Conservation (phyloP, 345 rosid genomes). For the Gossypium longicalyx region DNA sequence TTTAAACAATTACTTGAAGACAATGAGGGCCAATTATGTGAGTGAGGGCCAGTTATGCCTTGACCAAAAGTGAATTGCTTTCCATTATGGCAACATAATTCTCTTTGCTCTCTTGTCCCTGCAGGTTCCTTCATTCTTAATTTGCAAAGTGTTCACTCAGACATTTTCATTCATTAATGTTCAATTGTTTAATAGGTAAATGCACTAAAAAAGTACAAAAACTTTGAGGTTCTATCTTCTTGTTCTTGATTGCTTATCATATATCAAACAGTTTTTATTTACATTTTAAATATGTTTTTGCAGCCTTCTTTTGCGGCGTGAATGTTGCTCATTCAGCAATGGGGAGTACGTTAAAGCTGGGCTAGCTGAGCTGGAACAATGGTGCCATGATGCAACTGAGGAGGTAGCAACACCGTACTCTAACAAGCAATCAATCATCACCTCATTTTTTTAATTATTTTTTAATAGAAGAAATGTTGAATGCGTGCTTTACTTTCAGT, state of each 20-base stretch:
- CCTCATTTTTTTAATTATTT: neutral
- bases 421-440: neutral
- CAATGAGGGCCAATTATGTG: slow-evolving; percentile 79
- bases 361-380: slow-evolving; percentile 80
- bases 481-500: slow-evolving; percentile 40
- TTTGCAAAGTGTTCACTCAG: slow-evolving; percentile 79
- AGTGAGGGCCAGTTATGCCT: slow-evolving; percentile 26
- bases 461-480: slow-evolving; percentile 16
- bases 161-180: slow-evolving; percentile 92
- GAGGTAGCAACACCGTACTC: slow-evolving; percentile 36
- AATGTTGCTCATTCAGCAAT: slow-evolving; percentile 97
- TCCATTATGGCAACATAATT: slow-evolving; percentile 17
- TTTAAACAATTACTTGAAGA: slow-evolving; percentile 64
- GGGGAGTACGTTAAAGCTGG: slow-evolving; percentile 96
- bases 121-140: slow-evolving; percentile 83
- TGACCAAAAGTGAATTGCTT: slow-evolving; percentile 6
- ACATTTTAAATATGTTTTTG: slow-evolving; percentile 16
- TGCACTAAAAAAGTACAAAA: slow-evolving; percentile 5
- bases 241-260: slow-evolving; percentile 14
- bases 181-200: slow-evolving; percentile 90
- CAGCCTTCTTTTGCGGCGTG: slow-evolving; percentile 94
- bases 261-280: neutral
- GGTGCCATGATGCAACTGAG: slow-evolving; percentile 80
- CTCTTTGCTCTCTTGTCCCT: slow-evolving; percentile 18
- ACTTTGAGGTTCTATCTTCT: slow-evolving; percentile 4